These are phyloP conservation scores for Saccharomyces hybrid DNA, from an alignment of 1,139 yeast species.

Conservation along the genomic window DNA sequence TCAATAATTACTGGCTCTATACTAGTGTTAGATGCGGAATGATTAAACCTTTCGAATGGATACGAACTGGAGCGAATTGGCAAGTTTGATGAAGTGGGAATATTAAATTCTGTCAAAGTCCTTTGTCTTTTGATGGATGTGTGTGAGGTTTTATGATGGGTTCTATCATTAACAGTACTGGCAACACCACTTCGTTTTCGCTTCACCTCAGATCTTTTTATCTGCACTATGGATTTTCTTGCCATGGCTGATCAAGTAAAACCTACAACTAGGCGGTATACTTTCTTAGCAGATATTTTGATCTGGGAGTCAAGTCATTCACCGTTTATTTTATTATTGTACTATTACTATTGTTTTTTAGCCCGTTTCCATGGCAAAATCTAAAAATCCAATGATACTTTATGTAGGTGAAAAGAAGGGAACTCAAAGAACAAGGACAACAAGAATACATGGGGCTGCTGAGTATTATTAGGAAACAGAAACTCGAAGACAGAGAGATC, in stretches of 20 bases:
- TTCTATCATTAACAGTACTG: background rate
- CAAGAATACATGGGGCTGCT: constrained; percentile 64
- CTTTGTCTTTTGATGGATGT: constrained; percentile 18
- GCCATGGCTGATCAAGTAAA: constrained; percentile 6
- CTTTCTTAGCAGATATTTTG: background rate
- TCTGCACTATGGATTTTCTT: constrained; percentile 14
- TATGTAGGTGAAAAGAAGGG: background rate
- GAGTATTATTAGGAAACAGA: constrained; percentile 74
- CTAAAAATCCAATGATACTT: background rate
- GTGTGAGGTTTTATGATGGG: constrained; percentile 4
- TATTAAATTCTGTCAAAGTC: constrained; percentile 22
- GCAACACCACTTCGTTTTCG: constrained; percentile 4
- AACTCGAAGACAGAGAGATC: constrained; percentile 68
- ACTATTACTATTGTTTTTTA: background rate
- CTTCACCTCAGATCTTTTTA: constrained; percentile 10
- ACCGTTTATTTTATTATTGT: background rate
- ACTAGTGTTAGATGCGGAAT: background rate
- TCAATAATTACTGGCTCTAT: background rate
- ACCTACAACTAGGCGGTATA: background rate
- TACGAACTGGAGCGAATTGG: constrained; percentile 3
- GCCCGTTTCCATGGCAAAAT: background rate
- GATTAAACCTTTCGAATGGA: background rate
- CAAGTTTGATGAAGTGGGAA: constrained; percentile 17
- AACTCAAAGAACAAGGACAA: background rate
- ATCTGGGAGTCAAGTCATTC: no score